phyloP scores from a whole-genome alignment of 2,329 filamentous ascomycete species.

The Penicillium sp. region DNA sequence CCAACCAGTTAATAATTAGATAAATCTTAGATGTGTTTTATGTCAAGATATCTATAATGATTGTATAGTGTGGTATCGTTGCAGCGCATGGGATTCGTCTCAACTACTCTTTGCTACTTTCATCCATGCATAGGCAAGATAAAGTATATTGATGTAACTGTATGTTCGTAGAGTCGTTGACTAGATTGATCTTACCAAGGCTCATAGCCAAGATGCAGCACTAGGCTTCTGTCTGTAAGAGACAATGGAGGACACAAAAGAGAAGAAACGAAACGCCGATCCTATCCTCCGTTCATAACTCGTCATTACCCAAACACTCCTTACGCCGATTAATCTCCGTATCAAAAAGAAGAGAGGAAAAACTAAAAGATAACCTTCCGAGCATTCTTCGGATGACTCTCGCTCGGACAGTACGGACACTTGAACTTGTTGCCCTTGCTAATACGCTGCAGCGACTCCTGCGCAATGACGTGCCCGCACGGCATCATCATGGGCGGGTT shows the following conservation, averaged over 20 bases:
- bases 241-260: not conserved
- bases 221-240: too few relatives aligned
- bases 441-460: constrained; percentile 74
- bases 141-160: too few relatives aligned
- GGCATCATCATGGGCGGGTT: constrained; percentile 98
- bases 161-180: too few relatives aligned
- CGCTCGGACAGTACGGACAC: constrained; percentile 90
- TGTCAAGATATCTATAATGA: too few relatives aligned
- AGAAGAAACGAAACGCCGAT: not conserved
- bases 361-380: constrained; percentile 64
- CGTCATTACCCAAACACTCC: constrained; percentile 3
- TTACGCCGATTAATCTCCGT: constrained; percentile 1
- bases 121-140: too few relatives aligned
- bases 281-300: constrained; percentile 3
- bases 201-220: too few relatives aligned
- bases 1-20: not conserved
- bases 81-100: too few relatives aligned
- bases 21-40: too few relatives aligned
- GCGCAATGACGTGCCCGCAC: constrained; percentile 89
- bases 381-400: constrained; percentile 74
- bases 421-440: constrained; percentile 81
- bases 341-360: not conserved
- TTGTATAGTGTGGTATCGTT: too few relatives aligned
- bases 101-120: too few relatives aligned
- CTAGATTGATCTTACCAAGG: too few relatives aligned